Conservation (phyloP, 164 flowering plant species). For the Vitis labrusca region DNA sequence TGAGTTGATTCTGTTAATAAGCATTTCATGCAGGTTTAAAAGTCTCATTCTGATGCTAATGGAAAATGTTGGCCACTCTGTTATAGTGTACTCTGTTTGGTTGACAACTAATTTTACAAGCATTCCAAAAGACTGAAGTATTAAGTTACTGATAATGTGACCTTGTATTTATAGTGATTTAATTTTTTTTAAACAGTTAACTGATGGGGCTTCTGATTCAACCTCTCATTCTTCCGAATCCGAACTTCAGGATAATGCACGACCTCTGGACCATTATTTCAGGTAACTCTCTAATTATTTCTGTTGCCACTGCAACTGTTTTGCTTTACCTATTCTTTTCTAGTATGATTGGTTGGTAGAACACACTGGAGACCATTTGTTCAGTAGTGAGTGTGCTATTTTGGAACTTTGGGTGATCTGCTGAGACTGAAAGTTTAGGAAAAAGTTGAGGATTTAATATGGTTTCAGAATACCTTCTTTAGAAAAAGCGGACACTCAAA, state of each 20-base stretch:
- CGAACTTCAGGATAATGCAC: constrained; percentile 40
- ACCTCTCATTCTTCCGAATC: constrained; percentile 49
- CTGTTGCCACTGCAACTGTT: neutral
- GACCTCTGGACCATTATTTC: constrained; percentile 23
- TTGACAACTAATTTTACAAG: neutral
- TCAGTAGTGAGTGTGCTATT: too few relatives aligned
- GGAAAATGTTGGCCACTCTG: neutral
- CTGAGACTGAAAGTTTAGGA: too few relatives aligned
- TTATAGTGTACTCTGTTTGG: neutral
- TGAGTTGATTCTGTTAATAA: too few relatives aligned
- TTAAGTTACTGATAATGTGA: neutral
- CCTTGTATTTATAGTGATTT: neutral
- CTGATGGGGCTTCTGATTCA: constrained; percentile 49
- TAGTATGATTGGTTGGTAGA: too few relatives aligned
- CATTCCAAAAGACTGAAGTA: neutral
- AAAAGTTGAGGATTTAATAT: too few relatives aligned
- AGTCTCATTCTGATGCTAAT: too few relatives aligned
- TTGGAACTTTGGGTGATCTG: too few relatives aligned
- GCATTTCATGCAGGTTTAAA: too few relatives aligned
- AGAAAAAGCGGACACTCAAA: too few relatives aligned
- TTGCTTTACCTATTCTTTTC: neutral
- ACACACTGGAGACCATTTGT: too few relatives aligned
- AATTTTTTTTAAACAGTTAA: constrained; percentile 33
- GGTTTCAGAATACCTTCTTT: too few relatives aligned
- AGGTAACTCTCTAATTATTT: constrained; percentile 38